Conservation (phyloP, 148 eudicot species). For the Chenopodium quinoa region DNA sequence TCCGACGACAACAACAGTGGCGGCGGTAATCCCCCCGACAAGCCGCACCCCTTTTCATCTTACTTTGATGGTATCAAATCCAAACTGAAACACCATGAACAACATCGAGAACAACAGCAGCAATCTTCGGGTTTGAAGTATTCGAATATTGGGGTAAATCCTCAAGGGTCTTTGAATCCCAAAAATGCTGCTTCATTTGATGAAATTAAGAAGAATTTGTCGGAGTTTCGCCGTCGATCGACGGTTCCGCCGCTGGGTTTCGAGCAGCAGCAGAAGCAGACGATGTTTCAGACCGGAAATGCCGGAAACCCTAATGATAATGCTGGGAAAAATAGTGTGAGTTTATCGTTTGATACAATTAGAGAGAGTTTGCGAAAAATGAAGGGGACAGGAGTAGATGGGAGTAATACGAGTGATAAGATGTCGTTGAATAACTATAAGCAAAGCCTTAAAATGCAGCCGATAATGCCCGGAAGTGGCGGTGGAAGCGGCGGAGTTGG, state of each 20-base stretch:
- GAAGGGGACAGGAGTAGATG: neutral
- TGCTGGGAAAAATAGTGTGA: neutral
- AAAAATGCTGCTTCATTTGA: slow-evolving; percentile 5
- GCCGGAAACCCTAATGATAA: neutral
- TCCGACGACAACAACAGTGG: slow-evolving; percentile 20
- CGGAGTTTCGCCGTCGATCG: slow-evolving; percentile 43
- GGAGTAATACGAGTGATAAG: neutral
- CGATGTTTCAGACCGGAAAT: neutral
- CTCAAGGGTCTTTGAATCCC: neutral
- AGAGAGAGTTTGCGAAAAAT: slow-evolving; percentile 33
- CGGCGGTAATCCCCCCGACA: neutral
- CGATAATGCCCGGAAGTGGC: neutral
- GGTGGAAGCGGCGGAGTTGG: neutral
- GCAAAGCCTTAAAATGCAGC: slow-evolving; percentile 23
- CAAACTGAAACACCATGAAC: slow-evolving; percentile 30
- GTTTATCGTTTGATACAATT: slow-evolving; percentile 24
- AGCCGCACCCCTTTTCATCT: slow-evolving; percentile 17
- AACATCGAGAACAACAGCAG: slow-evolving; percentile 17
- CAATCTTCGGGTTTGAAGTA: slow-evolving; percentile 4
- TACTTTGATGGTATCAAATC: slow-evolving; percentile 49
- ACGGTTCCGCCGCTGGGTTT: slow-evolving; percentile 22
- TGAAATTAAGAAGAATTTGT: slow-evolving; percentile 44
- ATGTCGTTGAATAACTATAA: slow-evolving; percentile 23
- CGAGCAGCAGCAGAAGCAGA: slow-evolving; percentile 7
- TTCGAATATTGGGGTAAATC: neutral